Percentiles rank a stretch among this genome's conserved stretches.
Conservation (phyloP, 73 alveolate species). For the Uronychia setigera region DNA sequence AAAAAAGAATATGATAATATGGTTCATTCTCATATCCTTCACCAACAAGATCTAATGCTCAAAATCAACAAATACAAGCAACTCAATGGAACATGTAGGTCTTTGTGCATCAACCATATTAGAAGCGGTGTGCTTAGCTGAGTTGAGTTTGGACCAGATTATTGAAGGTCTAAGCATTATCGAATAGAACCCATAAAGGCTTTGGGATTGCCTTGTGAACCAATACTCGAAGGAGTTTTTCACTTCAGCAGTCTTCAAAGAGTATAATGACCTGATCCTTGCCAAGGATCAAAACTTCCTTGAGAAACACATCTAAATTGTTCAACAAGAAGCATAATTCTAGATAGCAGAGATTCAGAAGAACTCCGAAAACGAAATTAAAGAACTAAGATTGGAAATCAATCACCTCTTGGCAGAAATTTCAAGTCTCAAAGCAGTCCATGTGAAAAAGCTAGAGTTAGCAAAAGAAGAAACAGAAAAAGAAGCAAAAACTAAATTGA, state of each 20-base stretch:
- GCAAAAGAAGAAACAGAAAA: background rate
- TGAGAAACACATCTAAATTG: background rate
- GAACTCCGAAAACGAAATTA: background rate
- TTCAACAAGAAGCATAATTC: background rate
- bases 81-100: background rate
- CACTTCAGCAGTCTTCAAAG: background rate
- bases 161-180: background rate
- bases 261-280: background rate
- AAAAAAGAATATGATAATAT: background rate
- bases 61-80: background rate
- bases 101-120: background rate
- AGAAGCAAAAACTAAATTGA: background rate
- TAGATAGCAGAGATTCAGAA: background rate
- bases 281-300: background rate
- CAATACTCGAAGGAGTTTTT: background rate
- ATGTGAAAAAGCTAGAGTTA: background rate
- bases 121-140: background rate
- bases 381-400: background rate
- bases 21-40: background rate
- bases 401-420: background rate
- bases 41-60: background rate
- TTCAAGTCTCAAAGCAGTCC: background rate
- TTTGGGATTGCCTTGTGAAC: background rate
- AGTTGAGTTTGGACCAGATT: background rate
- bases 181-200: background rate